Evolutionary conservation across 116 monocot species (phyloP).

Genomic region (Thalassia testudinum): DNA sequence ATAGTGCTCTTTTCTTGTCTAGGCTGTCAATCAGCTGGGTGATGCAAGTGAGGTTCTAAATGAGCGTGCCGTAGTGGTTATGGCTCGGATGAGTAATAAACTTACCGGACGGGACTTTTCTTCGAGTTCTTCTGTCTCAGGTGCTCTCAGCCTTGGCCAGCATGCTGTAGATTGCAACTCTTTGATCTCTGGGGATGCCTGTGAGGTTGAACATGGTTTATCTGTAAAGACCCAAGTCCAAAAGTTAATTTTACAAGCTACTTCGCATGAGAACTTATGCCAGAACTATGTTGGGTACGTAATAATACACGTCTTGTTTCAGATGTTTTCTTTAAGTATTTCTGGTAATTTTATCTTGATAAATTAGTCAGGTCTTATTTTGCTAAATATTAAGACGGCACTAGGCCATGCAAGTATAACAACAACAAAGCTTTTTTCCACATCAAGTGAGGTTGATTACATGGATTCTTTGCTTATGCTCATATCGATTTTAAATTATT

Average conservation of each 20-base stretch:
- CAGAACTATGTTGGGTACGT: conserved; percentile 97
- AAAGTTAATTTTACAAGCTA: conserved; percentile 84
- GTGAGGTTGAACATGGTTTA: conserved; percentile 66
- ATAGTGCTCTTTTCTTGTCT: conserved; percentile 2
- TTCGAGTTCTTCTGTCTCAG: conserved; percentile 42
- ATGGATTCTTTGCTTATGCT: no score
- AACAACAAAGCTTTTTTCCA: no score
- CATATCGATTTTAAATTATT: no score
- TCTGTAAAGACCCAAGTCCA: conserved; percentile 86
- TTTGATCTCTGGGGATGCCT: conserved; percentile 33
- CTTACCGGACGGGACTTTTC: conserved; percentile 88
- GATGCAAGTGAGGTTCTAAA: conserved; percentile 96
- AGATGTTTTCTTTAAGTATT: neutral
- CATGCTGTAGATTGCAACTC: conserved; percentile 31
- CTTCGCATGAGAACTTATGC: conserved; percentile 87
- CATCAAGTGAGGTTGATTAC: no score
- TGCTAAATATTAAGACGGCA: no score
- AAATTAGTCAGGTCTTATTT: no score
- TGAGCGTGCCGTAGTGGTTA: conserved; percentile 84
- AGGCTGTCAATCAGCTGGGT: conserved; percentile 96
- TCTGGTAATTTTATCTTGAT: neutral
- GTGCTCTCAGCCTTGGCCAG: conserved; percentile 24
- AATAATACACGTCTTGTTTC: neutral
- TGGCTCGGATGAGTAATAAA: conserved; percentile 96
- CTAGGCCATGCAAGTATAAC: no score